A percentile compares a stretch with the other conserved stretches of the same genome.
These are phyloP conservation scores for Cyanodermella asteris DNA, from an alignment of 2,329 filamentous ascomycete species.

Conservation along the genomic window DNA sequence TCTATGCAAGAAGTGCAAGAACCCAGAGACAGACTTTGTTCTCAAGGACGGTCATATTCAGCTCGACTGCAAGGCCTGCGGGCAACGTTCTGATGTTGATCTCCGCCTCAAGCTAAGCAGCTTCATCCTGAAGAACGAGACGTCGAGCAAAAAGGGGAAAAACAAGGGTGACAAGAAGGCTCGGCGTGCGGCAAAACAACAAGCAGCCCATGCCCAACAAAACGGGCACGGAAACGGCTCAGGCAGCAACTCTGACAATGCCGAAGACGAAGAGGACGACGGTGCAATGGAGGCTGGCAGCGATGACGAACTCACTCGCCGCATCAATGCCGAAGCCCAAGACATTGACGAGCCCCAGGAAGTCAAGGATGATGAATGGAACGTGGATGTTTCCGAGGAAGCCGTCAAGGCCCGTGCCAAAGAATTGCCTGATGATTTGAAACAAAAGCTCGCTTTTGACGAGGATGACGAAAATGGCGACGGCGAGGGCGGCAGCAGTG, in stretches of 20 bases:
- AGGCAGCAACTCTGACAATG: constrained; percentile 40
- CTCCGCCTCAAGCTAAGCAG: constrained; percentile 85
- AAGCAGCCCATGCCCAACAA: constrained; percentile 33
- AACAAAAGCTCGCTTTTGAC: constrained; percentile 68
- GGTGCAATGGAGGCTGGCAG: constrained; percentile 49
- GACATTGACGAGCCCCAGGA: constrained; percentile 50
- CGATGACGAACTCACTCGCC: constrained; percentile 77
- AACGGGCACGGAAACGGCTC: constrained; percentile 35
- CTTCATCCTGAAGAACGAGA: constrained; percentile 91
- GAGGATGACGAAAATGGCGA: constrained; percentile 65
- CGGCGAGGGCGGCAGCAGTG: constrained; percentile 51
- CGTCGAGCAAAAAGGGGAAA: constrained; percentile 78
- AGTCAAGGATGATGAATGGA: constrained; percentile 77
- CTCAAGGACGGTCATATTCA: constrained; percentile 86
- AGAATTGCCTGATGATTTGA: constrained; percentile 82
- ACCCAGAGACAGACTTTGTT: constrained; percentile 88
- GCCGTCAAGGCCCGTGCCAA: constrained; percentile 87
- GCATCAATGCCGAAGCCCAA: constrained; percentile 43
- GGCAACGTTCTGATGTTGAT: constrained; percentile 78
- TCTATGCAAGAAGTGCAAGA: constrained; percentile 99
- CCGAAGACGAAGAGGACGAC: constrained; percentile 41
- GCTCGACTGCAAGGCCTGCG: constrained; percentile 96
- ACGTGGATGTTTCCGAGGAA: constrained; percentile 87
- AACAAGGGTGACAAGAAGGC: constrained; percentile 91
- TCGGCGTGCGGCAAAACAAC: constrained; percentile 56